These are phyloP conservation scores for Colletotrichum lindemuthianum DNA, from an alignment of 2,329 filamentous ascomycete genomes.

Conservation along the genomic window DNA sequence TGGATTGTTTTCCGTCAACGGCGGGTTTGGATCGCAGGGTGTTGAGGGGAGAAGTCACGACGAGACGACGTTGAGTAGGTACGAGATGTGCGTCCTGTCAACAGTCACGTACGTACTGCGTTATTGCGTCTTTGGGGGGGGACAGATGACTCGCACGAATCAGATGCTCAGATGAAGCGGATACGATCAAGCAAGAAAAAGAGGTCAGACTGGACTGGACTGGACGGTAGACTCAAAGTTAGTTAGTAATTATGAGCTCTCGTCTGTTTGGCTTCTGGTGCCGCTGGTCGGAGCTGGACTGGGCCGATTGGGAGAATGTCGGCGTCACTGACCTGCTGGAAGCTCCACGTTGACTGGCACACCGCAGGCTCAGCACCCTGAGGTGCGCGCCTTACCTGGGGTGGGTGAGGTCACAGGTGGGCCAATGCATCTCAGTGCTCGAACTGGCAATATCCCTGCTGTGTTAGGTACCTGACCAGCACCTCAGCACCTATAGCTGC, in stretches of 20 bases:
- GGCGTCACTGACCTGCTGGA: slow-evolving; percentile 18
- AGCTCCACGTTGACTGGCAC: slow-evolving; percentile 16
- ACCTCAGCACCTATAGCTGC: too few species aligned
- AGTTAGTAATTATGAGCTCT: neutral
- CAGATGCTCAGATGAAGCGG: slow-evolving; percentile 13
- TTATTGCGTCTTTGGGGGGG: neutral
- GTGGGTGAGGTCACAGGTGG: slow-evolving; percentile 35
- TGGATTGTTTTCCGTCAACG: neutral
- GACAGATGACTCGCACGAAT: slow-evolving; percentile 24
- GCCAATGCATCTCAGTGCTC: neutral
- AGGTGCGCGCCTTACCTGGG: neutral
- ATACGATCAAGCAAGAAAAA: slow-evolving; percentile 6
- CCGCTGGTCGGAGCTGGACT: slow-evolving; percentile 10
- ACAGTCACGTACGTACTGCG: neutral
- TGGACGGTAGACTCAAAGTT: neutral
- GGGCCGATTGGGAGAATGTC: slow-evolving; percentile 13
- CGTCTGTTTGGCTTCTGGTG: neutral
- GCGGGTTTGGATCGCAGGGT: neutral
- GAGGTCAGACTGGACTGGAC: neutral
- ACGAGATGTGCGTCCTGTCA: neutral
- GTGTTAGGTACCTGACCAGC: neutral
- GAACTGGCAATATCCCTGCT: neutral
- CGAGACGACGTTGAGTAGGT: neutral
- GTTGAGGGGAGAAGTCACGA: slow-evolving; percentile 1
- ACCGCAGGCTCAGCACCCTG: too few species aligned